Evolutionary conservation across 2,329 filamentous ascomycete genomes (phyloP), one percentile per base, ranked within the genome.

Genomic region (Hypoxylon rubiginosum): DNA sequence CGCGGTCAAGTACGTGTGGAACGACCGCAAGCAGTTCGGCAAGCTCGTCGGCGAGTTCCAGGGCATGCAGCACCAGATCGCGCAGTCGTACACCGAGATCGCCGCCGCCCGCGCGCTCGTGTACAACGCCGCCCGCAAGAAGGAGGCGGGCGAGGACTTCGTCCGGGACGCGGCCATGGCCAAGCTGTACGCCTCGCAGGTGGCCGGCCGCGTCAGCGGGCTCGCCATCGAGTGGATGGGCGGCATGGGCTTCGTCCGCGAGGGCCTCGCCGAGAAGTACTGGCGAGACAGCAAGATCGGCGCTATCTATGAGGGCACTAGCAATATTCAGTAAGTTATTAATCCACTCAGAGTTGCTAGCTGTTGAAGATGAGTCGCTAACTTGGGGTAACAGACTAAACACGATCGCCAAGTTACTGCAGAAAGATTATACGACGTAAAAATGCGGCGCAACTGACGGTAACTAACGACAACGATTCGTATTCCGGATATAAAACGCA

Each of bases 171-270:
- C 96, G 9, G 96, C 96, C 73, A 99, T 99, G 96, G 96, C 96
- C 58, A 99, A 99, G 85, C 86, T 99, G 59, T 97, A 92, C 79
- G 90, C 96, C 2, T 96, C 92, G 4, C 96, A 99, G 82, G 93
- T 99, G 32, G 96, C 96, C 0, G 92, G 92, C 19, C 90, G 89
- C 58, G 95, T 99, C 19, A 92, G 91, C 59, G 90, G 94, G 6
- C 86, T 92, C 52, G 96, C 95, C 0, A 89, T 99, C 28, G 96
- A 99, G 83, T 99, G 96, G 96, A 98, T 98, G 95, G 96, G 96
- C 51, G 96, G 96, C 67, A 98, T 99, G 96, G 96, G 96, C 49
- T 99, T 99, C 75, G 96, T 99, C 15, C 86, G 96, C 48, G 96
- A 99, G 80, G 96, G 96, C 0, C 89, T 97, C 63, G 96, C 96